Percentiles rank a stretch among this genome's conserved stretches.
Conservation (phyloP, 108 stramenopile genomes). For the Stephanodiscus triporus region DNA sequence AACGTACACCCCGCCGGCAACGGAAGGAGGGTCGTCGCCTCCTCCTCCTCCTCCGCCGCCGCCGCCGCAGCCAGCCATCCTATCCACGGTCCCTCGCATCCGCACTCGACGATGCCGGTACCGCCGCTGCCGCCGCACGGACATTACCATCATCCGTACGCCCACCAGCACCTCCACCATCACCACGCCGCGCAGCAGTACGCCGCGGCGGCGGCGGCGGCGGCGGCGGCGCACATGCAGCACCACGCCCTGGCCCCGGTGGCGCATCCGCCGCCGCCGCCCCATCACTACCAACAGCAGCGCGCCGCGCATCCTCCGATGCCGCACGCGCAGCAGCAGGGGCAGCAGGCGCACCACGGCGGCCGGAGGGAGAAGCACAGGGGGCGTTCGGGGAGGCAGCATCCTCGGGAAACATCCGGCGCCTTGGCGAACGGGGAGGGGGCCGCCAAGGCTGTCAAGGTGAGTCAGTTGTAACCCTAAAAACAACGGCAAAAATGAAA, state of each 20-base stretch:
- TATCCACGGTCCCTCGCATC: not conserved
- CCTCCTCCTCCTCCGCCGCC: not conserved
- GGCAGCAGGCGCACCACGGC: not conserved
- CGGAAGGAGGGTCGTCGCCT: not conserved
- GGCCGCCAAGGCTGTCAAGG: too few relatives aligned
- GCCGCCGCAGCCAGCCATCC: not conserved
- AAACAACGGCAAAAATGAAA: too few relatives aligned
- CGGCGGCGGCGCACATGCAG: not conserved
- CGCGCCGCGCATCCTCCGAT: not conserved
- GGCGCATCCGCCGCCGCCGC: not conserved
- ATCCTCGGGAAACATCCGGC: too few relatives aligned
- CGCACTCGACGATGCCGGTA: not conserved
- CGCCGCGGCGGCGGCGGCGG: not conserved
- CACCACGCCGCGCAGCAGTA: conserved; percentile 1
- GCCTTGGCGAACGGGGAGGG: not conserved
- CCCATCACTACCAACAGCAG: not conserved
- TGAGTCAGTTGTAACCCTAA: too few relatives aligned
- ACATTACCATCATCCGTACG: conserved; percentile 6
- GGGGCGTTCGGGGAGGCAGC: not conserved
- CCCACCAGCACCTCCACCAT: conserved; percentile 4
- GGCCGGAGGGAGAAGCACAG: not conserved
- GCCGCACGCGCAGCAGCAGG: not conserved
- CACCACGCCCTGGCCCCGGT: not conserved
- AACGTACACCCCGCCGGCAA: conserved; percentile 17
- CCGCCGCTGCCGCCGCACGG: not conserved